Conservation (phyloP, 305 asterid genomes). For the Andrographis paniculata region DNA sequence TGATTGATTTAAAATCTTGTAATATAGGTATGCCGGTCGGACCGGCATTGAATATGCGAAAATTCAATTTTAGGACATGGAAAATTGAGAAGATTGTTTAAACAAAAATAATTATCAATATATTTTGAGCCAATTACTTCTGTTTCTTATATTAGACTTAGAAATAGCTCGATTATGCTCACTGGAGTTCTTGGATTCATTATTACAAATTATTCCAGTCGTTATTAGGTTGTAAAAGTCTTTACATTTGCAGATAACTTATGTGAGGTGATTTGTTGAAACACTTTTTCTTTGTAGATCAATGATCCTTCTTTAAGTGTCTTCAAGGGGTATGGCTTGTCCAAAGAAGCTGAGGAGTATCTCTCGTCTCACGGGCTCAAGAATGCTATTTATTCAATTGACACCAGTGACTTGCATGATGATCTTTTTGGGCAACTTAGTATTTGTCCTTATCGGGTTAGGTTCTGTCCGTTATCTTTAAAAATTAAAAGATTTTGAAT, state of each 20-base stretch:
- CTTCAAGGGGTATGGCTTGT: conserved; percentile 69
- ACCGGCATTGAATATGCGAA: too few species aligned
- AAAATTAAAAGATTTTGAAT: conserved; percentile 2
- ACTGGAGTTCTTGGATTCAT: too few species aligned
- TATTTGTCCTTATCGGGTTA: conserved; percentile 82
- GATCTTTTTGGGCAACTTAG: conserved; percentile 75
- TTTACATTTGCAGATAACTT: neutral
- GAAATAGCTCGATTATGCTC: too few species aligned
- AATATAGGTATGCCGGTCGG: too few species aligned
- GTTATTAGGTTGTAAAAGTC: neutral
- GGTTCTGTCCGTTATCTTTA: conserved; percentile 21
- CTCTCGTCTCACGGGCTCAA: conserved; percentile 79
- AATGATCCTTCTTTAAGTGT: conserved; percentile 60
- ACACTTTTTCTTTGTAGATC: conserved; percentile 31
- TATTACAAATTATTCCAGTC: neutral
- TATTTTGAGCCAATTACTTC: too few species aligned
- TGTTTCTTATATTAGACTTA: too few species aligned
- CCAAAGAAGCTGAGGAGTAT: conserved; percentile 72
- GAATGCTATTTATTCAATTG: conserved; percentile 64
- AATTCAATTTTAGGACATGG: too few species aligned
- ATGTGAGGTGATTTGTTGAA: conserved; percentile 6
- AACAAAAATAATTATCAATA: too few species aligned
- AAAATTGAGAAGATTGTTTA: too few species aligned
- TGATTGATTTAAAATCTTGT: too few species aligned
- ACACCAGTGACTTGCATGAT: conserved; percentile 47